Percentiles rank a stretch among this genome's conserved stretches.
Evolutionary conservation across 1,284 basidiomycete genomes (phyloP).

Genomic region (Phellopilus nigrolimitatus): DNA sequence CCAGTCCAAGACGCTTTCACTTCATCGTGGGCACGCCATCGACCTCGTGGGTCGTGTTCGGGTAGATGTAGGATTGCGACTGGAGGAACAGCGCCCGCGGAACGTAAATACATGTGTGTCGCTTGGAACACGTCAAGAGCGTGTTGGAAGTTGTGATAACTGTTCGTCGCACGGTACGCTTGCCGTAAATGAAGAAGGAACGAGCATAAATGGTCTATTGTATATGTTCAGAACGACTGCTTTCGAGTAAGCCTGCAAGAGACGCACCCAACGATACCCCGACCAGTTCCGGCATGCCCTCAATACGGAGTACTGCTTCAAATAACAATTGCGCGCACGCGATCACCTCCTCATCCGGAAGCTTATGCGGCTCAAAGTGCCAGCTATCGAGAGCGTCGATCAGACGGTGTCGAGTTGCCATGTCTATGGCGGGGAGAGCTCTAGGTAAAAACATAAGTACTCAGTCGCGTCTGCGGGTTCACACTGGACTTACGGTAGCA

Average conservation of each 20-base stretch:
- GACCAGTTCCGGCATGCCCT: slow-evolving; percentile 67
- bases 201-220: background rate
- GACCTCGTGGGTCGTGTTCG: slow-evolving; percentile 21
- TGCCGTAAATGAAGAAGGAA: slow-evolving; percentile 69
- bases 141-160: slow-evolving; percentile 95
- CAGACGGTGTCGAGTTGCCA: slow-evolving; percentile 44
- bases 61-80: slow-evolving; percentile 49
- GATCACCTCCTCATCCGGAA: slow-evolving; percentile 76
- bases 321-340: slow-evolving; percentile 79
- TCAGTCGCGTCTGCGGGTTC: slow-evolving; percentile 30
- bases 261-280: slow-evolving; percentile 63
- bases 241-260: slow-evolving; percentile 1
- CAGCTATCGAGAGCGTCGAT: slow-evolving; percentile 70
- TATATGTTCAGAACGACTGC: slow-evolving; percentile 20
- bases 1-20: slow-evolving; percentile 47
- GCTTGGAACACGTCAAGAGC: slow-evolving; percentile 94
- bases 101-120: slow-evolving; percentile 76
- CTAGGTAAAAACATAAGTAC: slow-evolving; percentile 29
- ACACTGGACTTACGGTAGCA: slow-evolving; percentile 37
- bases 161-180: slow-evolving; percentile 85
- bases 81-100: slow-evolving; percentile 76
- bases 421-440: slow-evolving; percentile 31
- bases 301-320: slow-evolving; percentile 63
- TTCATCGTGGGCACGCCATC: slow-evolving; percentile 18
- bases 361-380: slow-evolving; percentile 83